phyloP scores from a whole-genome alignment of 768 basidiomycete genomes.

The Termitomyces sp. region DNA sequence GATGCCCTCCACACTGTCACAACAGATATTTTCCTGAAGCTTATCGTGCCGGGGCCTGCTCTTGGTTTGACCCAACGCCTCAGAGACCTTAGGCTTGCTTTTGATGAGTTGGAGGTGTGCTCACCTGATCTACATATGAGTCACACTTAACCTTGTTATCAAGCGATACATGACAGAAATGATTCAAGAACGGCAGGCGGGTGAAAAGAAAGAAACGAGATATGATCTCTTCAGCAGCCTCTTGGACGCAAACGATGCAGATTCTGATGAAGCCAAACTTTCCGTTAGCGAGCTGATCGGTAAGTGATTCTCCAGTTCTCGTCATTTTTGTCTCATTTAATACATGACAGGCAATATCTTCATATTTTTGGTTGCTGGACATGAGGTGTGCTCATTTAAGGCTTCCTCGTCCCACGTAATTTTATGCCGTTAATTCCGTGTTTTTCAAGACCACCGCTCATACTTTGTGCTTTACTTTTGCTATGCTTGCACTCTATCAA shows the following conservation, averaged over 20 bases:
- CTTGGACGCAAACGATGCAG: slow-evolving; percentile 44
- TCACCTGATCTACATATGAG: neutral
- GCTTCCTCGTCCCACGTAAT: neutral
- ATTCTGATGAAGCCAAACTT: slow-evolving; percentile 28
- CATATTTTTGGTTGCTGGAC: slow-evolving; percentile 56
- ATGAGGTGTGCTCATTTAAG: slow-evolving; percentile 37
- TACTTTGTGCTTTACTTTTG: slow-evolving; percentile 35
- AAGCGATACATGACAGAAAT: slow-evolving; percentile 49
- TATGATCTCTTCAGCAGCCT: slow-evolving; percentile 52
- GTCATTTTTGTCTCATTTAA: neutral
- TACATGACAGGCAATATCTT: slow-evolving; percentile 37
- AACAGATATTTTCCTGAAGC: slow-evolving; percentile 29
- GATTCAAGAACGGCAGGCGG: slow-evolving; percentile 38
- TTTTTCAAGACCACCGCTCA: slow-evolving; percentile 32
- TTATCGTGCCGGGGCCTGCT: slow-evolving; percentile 36
- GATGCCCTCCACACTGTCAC: slow-evolving; percentile 43
- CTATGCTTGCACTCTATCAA: slow-evolving; percentile 36
- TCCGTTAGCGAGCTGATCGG: slow-evolving; percentile 42
- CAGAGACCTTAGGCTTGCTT: slow-evolving; percentile 29
- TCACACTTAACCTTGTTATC: neutral
- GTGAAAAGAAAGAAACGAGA: slow-evolving; percentile 32
- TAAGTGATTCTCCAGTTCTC: slow-evolving; percentile 6
- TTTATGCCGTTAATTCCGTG: neutral
- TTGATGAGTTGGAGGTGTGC: slow-evolving; percentile 40
- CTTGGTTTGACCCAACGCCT: slow-evolving; percentile 31